Percentiles rank a stretch among this genome's conserved stretches.
phyloP scores from a whole-genome alignment of 2,329 filamentous ascomycete genomes.

The Sphaerulina vaccinii region DNA sequence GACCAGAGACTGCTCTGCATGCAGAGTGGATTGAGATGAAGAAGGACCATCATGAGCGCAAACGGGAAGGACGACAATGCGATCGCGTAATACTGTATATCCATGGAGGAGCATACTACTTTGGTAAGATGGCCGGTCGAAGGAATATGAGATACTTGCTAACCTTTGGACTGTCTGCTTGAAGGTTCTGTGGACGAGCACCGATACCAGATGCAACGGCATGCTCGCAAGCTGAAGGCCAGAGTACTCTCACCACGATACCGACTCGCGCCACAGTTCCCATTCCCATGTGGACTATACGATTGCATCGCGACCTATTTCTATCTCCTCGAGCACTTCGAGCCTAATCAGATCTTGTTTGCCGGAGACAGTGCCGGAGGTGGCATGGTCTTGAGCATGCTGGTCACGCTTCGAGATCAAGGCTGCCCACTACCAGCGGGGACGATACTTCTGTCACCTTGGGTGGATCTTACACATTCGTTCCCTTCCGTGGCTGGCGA shows the following conservation, averaged over 20 bases:
- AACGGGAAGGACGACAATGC: conserved; percentile 53
- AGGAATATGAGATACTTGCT: not conserved
- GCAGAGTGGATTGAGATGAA: conserved; percentile 98
- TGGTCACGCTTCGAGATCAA: conserved; percentile 79
- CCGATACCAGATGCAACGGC: conserved; percentile 95
- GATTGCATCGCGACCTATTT: conserved; percentile 89
- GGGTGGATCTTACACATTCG: conserved; percentile 93
- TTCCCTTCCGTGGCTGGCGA: conserved; percentile 83
- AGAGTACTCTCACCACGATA: conserved; percentile 83
- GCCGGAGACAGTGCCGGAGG: conserved; percentile 92
- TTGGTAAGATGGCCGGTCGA: conserved; percentile 49
- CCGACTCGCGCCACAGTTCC: conserved; percentile 86
- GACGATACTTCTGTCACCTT: conserved; percentile 86
- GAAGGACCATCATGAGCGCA: conserved; percentile 71
- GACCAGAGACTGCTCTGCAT: conserved; percentile 63
- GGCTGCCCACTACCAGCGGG: conserved; percentile 83
- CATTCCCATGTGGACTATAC: conserved; percentile 88
- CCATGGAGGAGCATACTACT: conserved; percentile 92
- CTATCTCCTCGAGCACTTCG: conserved; percentile 72
- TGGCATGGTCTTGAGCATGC: conserved; percentile 78
- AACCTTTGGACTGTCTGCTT: not conserved
- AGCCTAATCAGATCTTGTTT: conserved; percentile 78
- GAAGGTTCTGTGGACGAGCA: conserved; percentile 85
- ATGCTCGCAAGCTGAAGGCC: conserved; percentile 90
- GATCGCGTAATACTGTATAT: conserved; percentile 88